Evolutionary conservation across 768 basidiomycete genomes (phyloP).

Genomic region (Leccinum obscurum): DNA sequence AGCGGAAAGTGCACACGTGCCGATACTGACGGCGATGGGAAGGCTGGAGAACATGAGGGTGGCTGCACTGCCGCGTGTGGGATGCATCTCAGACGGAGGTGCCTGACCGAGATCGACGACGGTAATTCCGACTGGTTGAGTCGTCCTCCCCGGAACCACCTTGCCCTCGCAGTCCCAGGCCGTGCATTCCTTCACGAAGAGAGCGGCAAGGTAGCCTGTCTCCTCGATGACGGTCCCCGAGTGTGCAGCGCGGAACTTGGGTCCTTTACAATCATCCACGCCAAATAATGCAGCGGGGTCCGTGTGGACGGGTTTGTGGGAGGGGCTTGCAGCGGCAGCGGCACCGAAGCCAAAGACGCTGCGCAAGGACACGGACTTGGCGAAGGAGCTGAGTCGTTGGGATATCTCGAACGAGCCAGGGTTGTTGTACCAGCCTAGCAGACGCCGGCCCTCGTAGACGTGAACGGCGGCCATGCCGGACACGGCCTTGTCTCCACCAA

Average conservation of each 20-base stretch:
- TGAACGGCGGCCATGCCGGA: constrained; percentile 31
- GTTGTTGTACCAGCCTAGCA: constrained; percentile 38
- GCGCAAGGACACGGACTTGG: constrained; percentile 11
- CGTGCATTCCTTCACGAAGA: constrained; percentile 32
- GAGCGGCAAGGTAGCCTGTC: constrained; percentile 58
- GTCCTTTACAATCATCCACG: constrained; percentile 29
- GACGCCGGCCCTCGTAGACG: constrained; percentile 27
- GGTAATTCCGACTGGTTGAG: constrained; percentile 12
- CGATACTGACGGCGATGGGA: constrained; percentile 25
- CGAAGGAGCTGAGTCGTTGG: constrained; percentile 21
- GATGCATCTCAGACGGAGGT: constrained; percentile 13
- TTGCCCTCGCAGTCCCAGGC: constrained; percentile 11
- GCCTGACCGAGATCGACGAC: constrained; percentile 11
- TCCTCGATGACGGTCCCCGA: constrained; percentile 51
- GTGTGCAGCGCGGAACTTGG: constrained; percentile 74
- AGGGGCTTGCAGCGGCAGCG: neutral
- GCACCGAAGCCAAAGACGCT: neutral
- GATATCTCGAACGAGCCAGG: constrained; percentile 34
- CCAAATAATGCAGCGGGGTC: constrained; percentile 11
- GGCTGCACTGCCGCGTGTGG: neutral
- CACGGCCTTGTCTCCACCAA: constrained; percentile 35
- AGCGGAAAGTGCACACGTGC: constrained; percentile 22
- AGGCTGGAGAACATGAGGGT: constrained; percentile 15
- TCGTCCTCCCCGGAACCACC: constrained; percentile 12
- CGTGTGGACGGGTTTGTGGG: constrained; percentile 11